Base-by-base conservation (phyloP, 768 basidiomycete species). In the Kwoniella europaea region DNA sequence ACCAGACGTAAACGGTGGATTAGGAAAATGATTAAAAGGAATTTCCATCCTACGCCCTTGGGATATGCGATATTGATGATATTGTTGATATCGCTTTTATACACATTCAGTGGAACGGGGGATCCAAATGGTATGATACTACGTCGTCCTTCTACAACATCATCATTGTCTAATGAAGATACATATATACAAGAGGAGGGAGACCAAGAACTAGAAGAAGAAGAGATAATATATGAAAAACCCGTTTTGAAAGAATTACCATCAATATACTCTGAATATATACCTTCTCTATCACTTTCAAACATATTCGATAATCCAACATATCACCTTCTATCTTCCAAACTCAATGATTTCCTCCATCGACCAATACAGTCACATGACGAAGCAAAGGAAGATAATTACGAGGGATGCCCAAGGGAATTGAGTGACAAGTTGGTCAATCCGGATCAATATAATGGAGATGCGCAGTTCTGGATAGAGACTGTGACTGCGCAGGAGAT, bases 401-500 rank as follows among this genome's bases (percentile, higher is more conserved):
- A 77, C 27, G 52, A 64, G 15, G 56, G 68, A 0, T 86, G 85
- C 65, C 84, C 85, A 3, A 41, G 68, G 7, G 65, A 72, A 6
- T 60, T 84, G 7, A 72, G 74, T 9, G 82, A 84, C 50, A 65
- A 68, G n/a, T 75, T 84, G 65, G 78, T 82, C 60, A 85, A 85
- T 72, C 82, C 80, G 2, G 85, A 85, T 73, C 84, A 85, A 63
- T 76, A 83, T 6, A 74, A 71, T 22, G 84, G 80, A 0, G 79
- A 84, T 55, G 70, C 71, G 15, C 72, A 79, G 2, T 80, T 71
- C 46, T 86, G 85, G 85, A 71, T 67, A 24, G 53, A 76, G 13
- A 63, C 27, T 0, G 74, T 85, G 3, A 65, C 27, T 3, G 58
- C 54, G 29, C 68, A 75, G 22, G 77, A 80, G 27, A 77, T 86